phyloP scores from a whole-genome alignment of 2,329 filamentous ascomycete genomes.

The Diaporthe citrichinensis region DNA sequence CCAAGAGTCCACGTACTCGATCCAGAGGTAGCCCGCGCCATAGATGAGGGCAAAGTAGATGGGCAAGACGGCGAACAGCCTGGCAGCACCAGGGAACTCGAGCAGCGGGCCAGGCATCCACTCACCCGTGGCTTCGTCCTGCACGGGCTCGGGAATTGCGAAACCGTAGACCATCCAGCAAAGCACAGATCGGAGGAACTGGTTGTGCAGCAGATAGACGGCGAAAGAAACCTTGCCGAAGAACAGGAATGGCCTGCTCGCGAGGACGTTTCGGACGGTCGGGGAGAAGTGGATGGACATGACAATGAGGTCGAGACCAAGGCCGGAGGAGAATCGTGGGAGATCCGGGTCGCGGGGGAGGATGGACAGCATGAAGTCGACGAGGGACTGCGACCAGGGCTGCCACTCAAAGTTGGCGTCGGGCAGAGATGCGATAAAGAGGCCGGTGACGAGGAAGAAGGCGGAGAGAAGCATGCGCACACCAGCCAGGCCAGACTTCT shows the following conservation, averaged over 20 bases:
- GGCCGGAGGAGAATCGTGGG: conserved; percentile 41
- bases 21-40: conserved; percentile 40
- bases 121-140: conserved; percentile 38
- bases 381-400: conserved; percentile 41
- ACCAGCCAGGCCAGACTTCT: conserved; percentile 39
- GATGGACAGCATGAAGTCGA: conserved; percentile 38
- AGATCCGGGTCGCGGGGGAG: conserved; percentile 41
- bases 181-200: conserved; percentile 41
- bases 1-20: conserved; percentile 40
- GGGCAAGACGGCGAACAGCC: conserved; percentile 40
- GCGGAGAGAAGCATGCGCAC: conserved; percentile 40
- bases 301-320: conserved; percentile 41
- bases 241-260: conserved; percentile 41
- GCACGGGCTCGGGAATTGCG: conserved; percentile 38
- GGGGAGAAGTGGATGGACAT: conserved; percentile 42
- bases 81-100: conserved; percentile 36
- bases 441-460: conserved; percentile 38
- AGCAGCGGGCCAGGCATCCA: conserved; percentile 39
- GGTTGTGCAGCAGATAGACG: conserved; percentile 43
- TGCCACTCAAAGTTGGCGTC: conserved; percentile 40
- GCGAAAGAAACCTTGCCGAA: conserved; percentile 42
- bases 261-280: conserved; percentile 36
- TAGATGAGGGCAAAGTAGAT: conserved; percentile 40
- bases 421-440: conserved; percentile 41
- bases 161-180: conserved; percentile 43